A percentile compares a stretch with the other conserved stretches of the same genome.
These are phyloP conservation scores for Triangularia setosa DNA, from an alignment of 2,329 filamentous ascomycete species.

Conservation along the genomic window DNA sequence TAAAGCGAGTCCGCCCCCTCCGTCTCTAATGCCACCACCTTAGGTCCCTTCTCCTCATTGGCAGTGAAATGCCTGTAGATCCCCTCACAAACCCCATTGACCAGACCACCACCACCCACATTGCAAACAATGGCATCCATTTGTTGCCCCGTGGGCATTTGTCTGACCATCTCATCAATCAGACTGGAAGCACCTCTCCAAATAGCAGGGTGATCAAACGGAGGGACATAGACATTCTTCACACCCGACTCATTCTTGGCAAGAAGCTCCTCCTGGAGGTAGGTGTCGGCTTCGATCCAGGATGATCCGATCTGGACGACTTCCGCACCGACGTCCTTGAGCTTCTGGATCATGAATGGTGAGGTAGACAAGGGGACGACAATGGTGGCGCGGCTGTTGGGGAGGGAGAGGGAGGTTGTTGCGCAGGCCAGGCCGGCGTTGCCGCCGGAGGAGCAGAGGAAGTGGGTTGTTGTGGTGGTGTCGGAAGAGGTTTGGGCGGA, in stretches of 20 bases:
- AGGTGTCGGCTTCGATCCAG: conserved; percentile 66
- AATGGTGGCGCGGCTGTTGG: conserved; percentile 59
- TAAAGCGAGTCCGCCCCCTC: conserved; percentile 64
- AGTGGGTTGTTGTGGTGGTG: conserved; percentile 45
- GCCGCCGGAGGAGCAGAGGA: conserved; percentile 71
- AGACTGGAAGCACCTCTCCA: conserved; percentile 62
- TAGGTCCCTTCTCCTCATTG: conserved; percentile 29
- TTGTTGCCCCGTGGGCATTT: conserved; percentile 31
- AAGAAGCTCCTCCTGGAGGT: conserved; percentile 56
- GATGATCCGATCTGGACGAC: conserved; percentile 64
- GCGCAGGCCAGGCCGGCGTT: conserved; percentile 79
- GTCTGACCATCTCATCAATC: conserved; percentile 42
- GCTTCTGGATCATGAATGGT: conserved; percentile 62
- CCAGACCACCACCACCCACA: conserved; percentile 67
- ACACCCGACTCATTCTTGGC: conserved; percentile 25
- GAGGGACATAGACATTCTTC: conserved; percentile 54
- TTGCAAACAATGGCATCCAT: conserved; percentile 64
- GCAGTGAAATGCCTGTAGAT: conserved; percentile 32
- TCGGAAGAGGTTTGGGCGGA: conserved; percentile 23
- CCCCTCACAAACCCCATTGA: conserved; percentile 64
- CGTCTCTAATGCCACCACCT: conserved; percentile 70
- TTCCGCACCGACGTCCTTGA: conserved; percentile 59
- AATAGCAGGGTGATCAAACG: conserved; percentile 63
- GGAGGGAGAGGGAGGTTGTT: conserved; percentile 52
- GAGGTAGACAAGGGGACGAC: conserved; percentile 66